These are phyloP conservation scores for Globisporangium acanthophoron DNA, from an alignment of 352 stramenopile genomes.

Conservation along the genomic window DNA sequence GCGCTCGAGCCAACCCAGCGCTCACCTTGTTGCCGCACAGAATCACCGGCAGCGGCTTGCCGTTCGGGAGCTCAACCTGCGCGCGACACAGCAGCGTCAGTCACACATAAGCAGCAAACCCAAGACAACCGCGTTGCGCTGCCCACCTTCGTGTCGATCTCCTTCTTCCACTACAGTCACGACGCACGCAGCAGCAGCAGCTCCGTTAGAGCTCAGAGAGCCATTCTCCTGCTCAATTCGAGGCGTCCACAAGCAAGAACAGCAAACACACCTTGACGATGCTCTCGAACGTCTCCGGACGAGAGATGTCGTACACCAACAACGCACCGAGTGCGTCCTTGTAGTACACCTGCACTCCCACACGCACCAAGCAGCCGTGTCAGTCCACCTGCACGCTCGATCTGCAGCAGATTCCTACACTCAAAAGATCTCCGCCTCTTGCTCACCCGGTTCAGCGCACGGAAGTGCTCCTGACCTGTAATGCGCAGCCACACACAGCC, in stretches of 20 bases:
- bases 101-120: not conserved
- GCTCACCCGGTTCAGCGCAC: conserved; percentile 83
- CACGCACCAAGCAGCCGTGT: not conserved
- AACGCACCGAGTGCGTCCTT: conserved; percentile 89
- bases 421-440: too few species aligned
- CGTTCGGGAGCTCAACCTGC: conserved; percentile 86
- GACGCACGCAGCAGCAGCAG: not conserved
- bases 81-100: not conserved
- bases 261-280: conserved; percentile 57
- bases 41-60: conserved; percentile 88
- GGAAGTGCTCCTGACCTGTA: conserved; percentile 89
- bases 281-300: conserved; percentile 89
- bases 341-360: conserved; percentile 80
- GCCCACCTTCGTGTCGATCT: conserved; percentile 89
- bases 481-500: not conserved
- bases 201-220: not conserved
- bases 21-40: conserved; percentile 91
- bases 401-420: too few species aligned
- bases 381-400: not conserved
- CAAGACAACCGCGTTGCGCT: not conserved
- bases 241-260: too few species aligned
- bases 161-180: conserved; percentile 84
- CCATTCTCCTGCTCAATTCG: not conserved
- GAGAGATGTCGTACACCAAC: conserved; percentile 91
- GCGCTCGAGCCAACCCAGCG: too few species aligned